phyloP scores from a whole-genome alignment of 2,329 filamentous ascomycete species.

The Alternaria sp. region DNA sequence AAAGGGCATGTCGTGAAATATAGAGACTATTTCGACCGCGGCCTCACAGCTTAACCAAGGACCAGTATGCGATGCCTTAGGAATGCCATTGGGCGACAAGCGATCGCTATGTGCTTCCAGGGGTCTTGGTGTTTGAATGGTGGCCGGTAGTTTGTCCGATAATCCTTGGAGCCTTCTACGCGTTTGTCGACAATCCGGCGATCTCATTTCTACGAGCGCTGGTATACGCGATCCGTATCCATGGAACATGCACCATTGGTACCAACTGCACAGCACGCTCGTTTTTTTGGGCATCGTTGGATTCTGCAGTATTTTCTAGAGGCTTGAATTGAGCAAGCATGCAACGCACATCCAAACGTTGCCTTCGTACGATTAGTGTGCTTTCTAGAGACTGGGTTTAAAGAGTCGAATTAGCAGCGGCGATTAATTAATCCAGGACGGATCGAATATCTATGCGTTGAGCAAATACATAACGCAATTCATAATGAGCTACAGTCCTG shows the following conservation, averaged over 20 bases:
- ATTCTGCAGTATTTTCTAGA: background rate
- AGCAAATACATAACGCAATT: background rate
- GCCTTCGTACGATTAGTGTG: background rate
- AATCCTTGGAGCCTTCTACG: background rate
- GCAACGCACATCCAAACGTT: conserved; percentile 7
- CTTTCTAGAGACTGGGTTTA: background rate
- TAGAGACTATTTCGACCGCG: background rate
- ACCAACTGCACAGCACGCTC: background rate
- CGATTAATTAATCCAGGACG: background rate
- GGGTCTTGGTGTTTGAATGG: background rate
- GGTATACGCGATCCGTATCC: background rate
- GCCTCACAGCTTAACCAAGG: background rate
- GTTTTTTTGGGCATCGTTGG: background rate
- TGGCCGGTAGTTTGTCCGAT: background rate
- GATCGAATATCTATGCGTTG: background rate
- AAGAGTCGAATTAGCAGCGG: background rate
- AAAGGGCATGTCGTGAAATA: conserved; percentile 50
- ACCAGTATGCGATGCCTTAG: background rate
- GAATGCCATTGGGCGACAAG: background rate
- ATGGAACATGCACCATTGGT: background rate
- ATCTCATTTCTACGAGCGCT: background rate
- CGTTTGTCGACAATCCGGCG: background rate
- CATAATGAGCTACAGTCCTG: background rate
- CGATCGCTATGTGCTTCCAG: background rate
- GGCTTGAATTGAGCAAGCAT: background rate